phyloP scores from a whole-genome alignment of 1,139 yeast species.

The Eremothecium gossypii region DNA sequence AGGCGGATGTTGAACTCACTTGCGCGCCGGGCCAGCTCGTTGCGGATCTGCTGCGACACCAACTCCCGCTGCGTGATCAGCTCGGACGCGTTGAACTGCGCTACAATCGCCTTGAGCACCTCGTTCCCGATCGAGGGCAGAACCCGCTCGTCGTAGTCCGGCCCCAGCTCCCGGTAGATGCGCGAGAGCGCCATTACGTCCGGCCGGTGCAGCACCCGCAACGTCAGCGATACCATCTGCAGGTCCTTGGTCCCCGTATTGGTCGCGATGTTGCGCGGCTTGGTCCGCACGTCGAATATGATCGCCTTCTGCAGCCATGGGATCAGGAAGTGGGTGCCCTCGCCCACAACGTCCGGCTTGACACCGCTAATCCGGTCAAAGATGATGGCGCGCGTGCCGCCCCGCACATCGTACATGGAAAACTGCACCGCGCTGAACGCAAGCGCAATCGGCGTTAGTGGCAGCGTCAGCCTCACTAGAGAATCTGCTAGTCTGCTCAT shows the following conservation, averaged over 20 bases:
- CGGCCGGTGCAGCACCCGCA: slow-evolving; percentile 91
- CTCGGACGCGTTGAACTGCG: slow-evolving; percentile 97
- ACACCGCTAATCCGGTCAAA: slow-evolving; percentile 91
- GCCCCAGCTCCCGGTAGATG: slow-evolving; percentile 84
- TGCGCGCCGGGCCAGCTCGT: slow-evolving; percentile 78
- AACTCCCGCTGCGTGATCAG: slow-evolving; percentile 94
- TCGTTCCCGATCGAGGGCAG: slow-evolving; percentile 96
- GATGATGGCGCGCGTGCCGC: slow-evolving; percentile 92
- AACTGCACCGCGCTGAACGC: slow-evolving; percentile 59
- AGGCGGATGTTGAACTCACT: slow-evolving; percentile 79
- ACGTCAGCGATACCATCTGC: slow-evolving; percentile 89
- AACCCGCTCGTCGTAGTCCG: slow-evolving; percentile 94
- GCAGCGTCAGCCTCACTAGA: slow-evolving; percentile 46
- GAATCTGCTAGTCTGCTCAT: slow-evolving; percentile 23
- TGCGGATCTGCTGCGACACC: slow-evolving; percentile 82
- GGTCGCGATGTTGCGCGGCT: slow-evolving; percentile 87
- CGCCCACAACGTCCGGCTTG: slow-evolving; percentile 77
- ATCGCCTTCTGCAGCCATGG: slow-evolving; percentile 96
- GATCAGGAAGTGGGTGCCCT: slow-evolving; percentile 89
- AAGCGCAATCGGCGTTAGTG: slow-evolving; percentile 42
- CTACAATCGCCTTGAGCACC: slow-evolving; percentile 88
- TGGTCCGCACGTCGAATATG: slow-evolving; percentile 83
- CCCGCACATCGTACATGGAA: slow-evolving; percentile 85
- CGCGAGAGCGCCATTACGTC: slow-evolving; percentile 72
- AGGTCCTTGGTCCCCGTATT: slow-evolving; percentile 96